phyloP scores from a whole-genome alignment of 2,329 filamentous ascomycete genomes.

The Talaromyces marneffei region DNA sequence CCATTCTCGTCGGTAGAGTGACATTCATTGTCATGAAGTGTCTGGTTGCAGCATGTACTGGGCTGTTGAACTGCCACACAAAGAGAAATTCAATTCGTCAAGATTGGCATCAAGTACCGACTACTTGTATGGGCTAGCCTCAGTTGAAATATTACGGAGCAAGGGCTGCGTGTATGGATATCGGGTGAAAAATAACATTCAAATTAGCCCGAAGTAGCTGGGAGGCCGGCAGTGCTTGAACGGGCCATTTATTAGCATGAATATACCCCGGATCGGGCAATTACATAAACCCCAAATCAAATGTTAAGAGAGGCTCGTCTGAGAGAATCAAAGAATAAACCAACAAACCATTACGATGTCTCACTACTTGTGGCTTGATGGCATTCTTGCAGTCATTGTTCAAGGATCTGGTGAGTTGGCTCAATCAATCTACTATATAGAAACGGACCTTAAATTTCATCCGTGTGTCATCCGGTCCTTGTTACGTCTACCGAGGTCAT shows the following conservation, averaged over 20 bases:
- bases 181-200: not conserved
- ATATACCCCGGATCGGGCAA: not conserved
- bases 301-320: not conserved
- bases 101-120: not conserved
- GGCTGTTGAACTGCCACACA: not conserved
- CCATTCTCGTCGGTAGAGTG: not conserved
- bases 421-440: not conserved
- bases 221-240: not conserved
- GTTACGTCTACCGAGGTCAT: not conserved
- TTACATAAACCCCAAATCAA: not conserved
- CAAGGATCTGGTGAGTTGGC: not conserved
- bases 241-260: not conserved
- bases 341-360: not conserved
- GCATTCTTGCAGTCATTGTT: not conserved
- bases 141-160: not conserved
- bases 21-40: not conserved
- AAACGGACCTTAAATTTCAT: not conserved
- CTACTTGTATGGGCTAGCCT: not conserved
- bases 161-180: not conserved
- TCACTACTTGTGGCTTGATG: not conserved
- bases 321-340: not conserved
- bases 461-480: not conserved
- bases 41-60: not conserved
- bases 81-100: not conserved
- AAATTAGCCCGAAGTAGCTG: not conserved